Conservation (phyloP, 345 rosid genomes). For the Dipteronia dyeriana region DNA sequence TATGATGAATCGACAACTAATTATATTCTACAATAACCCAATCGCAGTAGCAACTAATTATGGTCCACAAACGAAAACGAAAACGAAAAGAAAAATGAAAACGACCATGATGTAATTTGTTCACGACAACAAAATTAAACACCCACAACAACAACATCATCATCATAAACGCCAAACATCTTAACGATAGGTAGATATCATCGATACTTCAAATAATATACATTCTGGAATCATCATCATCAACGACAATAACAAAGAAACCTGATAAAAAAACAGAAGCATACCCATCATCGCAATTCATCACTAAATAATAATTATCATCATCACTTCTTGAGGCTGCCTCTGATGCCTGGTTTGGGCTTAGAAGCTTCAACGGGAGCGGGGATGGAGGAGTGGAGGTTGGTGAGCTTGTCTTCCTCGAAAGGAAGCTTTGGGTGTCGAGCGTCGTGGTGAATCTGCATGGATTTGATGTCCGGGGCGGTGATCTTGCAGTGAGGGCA, state of each 20-base stretch:
- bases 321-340: constrained; percentile 53
- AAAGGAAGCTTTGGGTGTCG: constrained; percentile 79
- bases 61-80: too few species aligned
- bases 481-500: constrained; percentile 89
- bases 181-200: not conserved
- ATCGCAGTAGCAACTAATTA: too few species aligned
- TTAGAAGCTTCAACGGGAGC: constrained; percentile 29
- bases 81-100: too few species aligned
- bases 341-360: constrained; percentile 53
- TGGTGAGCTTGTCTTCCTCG: constrained; percentile 65
- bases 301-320: too few species aligned
- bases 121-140: too few species aligned
- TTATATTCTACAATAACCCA: too few species aligned
- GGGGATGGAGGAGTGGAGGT: constrained; percentile 47
- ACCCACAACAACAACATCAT: too few species aligned
- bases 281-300: not conserved
- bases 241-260: not conserved
- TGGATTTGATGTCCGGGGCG: constrained; percentile 73
- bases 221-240: constrained; percentile 3
- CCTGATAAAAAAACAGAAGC: not conserved
- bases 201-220: not conserved
- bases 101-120: too few species aligned
- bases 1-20: too few species aligned
- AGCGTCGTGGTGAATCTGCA: constrained; percentile 96
- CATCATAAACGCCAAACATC: too few species aligned